Percentiles rank a stretch among this genome's conserved stretches.
phyloP scores from a whole-genome alignment of 306 rosid genomes.

The Corylus heterophylla region DNA sequence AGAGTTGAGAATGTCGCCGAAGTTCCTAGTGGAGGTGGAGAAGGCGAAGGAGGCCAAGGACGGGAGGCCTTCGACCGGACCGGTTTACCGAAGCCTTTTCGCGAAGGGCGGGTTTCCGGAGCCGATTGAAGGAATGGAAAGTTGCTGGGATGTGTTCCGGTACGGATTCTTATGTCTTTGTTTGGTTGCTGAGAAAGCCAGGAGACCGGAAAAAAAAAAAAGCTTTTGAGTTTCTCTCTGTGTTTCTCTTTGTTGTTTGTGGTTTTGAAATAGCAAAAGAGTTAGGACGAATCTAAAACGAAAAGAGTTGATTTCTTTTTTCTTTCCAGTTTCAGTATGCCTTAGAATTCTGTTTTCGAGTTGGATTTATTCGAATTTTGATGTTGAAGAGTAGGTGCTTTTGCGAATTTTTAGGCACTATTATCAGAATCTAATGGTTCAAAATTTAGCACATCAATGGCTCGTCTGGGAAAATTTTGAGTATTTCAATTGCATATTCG shows the following conservation, averaged over 20 bases:
- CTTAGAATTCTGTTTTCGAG: background rate
- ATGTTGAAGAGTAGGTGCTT: background rate
- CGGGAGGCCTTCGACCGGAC: slow-evolving; percentile 67
- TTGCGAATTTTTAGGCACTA: background rate
- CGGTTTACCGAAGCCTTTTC: slow-evolving; percentile 77
- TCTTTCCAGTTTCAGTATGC: background rate
- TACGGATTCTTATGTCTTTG: slow-evolving; percentile 1
- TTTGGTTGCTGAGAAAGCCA: slow-evolving; percentile 14
- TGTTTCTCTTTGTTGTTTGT: background rate
- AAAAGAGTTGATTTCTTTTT: background rate
- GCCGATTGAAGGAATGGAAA: slow-evolving; percentile 58
- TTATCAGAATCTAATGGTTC: background rate
- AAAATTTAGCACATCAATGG: background rate
- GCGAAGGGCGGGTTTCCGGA: slow-evolving; percentile 85
- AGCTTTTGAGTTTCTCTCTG: background rate
- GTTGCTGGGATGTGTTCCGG: slow-evolving; percentile 97
- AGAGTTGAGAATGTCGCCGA: slow-evolving; percentile 45
- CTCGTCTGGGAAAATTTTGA: background rate
- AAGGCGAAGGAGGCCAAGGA: slow-evolving; percentile 53
- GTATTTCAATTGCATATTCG: background rate
- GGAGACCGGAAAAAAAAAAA: background rate
- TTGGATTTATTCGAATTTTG: background rate
- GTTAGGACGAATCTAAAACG: background rate
- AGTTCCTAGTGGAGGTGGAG: slow-evolving; percentile 67
- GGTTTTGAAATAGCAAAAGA: background rate